Evolutionary conservation across 176 grass and related monocot genomes (phyloP).

Genomic region (Tuctoria greenei): DNA sequence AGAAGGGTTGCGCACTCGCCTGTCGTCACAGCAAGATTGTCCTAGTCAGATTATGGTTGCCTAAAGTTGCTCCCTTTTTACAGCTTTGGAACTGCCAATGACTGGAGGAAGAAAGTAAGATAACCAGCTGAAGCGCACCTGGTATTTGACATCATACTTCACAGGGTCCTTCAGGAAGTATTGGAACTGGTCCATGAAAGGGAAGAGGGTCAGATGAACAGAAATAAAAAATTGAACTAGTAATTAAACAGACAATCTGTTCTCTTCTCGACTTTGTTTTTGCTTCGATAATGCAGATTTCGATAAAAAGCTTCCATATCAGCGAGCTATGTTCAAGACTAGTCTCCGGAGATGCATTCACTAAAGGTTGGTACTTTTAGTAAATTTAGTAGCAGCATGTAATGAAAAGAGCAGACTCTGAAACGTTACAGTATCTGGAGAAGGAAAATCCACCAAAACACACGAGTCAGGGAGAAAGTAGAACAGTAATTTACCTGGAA

Average conservation of each 20-base stretch:
- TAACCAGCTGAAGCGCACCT: slow-evolving; percentile 36
- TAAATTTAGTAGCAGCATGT: neutral
- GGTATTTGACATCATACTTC: slow-evolving; percentile 82
- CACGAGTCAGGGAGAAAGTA: neutral
- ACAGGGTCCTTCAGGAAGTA: slow-evolving; percentile 76
- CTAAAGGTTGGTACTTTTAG: neutral
- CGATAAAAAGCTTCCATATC: neutral
- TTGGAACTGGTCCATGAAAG: slow-evolving; percentile 53
- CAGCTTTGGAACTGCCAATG: neutral
- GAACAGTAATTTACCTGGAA: slow-evolving; percentile 51
- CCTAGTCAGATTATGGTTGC: neutral
- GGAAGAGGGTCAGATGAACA: slow-evolving; percentile 14
- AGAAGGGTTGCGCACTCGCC: slow-evolving; percentile 76
- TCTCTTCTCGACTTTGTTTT: neutral
- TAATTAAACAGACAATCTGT: neutral
- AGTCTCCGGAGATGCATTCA: neutral
- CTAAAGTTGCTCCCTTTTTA: neutral
- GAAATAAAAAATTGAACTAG: neutral
- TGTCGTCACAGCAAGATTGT: slow-evolving; percentile 17
- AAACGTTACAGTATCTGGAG: neutral
- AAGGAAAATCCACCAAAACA: neutral
- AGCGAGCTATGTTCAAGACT: neutral
- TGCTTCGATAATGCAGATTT: neutral
- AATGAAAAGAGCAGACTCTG: neutral
- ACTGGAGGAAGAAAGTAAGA: neutral